These are phyloP conservation scores for Didymella pinodella DNA, from an alignment of 2,329 filamentous ascomycete species.

Conservation along the genomic window DNA sequence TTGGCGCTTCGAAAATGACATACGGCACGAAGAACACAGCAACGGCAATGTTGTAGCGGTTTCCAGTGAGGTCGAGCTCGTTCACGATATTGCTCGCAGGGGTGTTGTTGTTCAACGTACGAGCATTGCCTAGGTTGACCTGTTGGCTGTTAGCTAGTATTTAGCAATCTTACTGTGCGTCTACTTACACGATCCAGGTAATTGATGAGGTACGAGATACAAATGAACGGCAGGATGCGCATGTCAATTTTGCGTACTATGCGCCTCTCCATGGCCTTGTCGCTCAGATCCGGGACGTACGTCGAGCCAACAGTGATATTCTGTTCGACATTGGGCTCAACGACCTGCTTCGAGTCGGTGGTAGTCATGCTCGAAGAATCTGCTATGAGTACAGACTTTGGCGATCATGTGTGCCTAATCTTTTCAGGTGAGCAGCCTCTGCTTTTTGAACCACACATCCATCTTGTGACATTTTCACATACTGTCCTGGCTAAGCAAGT, in stretches of 20 bases:
- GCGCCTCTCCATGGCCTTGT: conserved; percentile 32
- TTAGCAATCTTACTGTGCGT: neutral
- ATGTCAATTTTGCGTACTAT: conserved; percentile 34
- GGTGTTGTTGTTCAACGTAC: conserved; percentile 32
- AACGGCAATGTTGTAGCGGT: conserved; percentile 29
- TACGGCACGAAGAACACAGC: conserved; percentile 58
- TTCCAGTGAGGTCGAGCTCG: conserved; percentile 27
- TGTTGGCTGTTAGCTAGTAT: neutral
- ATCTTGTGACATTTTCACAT: neutral
- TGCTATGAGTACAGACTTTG: neutral
- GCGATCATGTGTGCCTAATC: neutral
- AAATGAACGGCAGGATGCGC: conserved; percentile 31
- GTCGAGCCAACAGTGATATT: conserved; percentile 19
- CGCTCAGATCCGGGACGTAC: conserved; percentile 28
- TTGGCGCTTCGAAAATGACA: conserved; percentile 67
- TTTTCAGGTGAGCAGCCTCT: neutral
- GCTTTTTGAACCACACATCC: conserved; percentile 6
- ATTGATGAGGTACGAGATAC: conserved; percentile 34
- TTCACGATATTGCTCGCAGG: conserved; percentile 28
- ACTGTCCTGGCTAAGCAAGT: neutral
- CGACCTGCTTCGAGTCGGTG: conserved; percentile 15
- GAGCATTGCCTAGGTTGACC: conserved; percentile 35
- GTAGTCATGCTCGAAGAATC: conserved; percentile 9
- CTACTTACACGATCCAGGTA: conserved; percentile 28
- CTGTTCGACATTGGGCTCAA: conserved; percentile 21